Evolutionary conservation across 805 yeast genomes (phyloP), one percentile per base, ranked within the genome.

Genomic region (Nakazawaea ishiwadae): DNA sequence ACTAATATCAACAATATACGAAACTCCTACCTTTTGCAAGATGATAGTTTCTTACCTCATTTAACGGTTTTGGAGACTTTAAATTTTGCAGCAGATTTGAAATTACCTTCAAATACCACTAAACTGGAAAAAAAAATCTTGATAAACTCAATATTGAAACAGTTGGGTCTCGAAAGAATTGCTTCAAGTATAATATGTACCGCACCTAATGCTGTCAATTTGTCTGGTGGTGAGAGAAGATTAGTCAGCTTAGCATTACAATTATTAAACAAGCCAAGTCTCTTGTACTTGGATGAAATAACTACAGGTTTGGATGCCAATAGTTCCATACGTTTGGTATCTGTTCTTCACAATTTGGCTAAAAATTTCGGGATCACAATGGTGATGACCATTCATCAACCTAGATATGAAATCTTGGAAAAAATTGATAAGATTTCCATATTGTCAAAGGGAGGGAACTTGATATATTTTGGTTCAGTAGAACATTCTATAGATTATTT

Each of bases 201-300:
- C 37, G 44, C 59, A 4, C 62, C 66, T 3, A 71, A 67, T 31
- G 64, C 65, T 37, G 64, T 70, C 10, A 81, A 77, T 24, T 60
- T 84, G 3, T 80, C 88, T 0, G 93, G 93, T 11, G 93, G 93
- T 24, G 91, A 84, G 52, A 80, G 78, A 49, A 59, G 91, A 49
- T 60, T 90, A 44, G 70, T 81, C 7, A 77, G 87, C 31, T 66
- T 84, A 27, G 90, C 86, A 0, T 73, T 83, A 9, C 90, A 84
- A 52, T 63, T 84, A 51, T 63, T 84, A 36, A 71, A 79, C 10
- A 79, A 75, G 44, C 91, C 91, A 0, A 72, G 84, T 1, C 62
- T 84, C 3, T 58, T 84, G 46, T 84, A 82, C 51, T 58, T 84
- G 34, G 93, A 84, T 54, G 91, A 84, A 15, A 40, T 40, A 14